Base-by-base conservation (phyloP, 1,284 basidiomycete species). In the Austroboletus novae-zelandiae region DNA sequence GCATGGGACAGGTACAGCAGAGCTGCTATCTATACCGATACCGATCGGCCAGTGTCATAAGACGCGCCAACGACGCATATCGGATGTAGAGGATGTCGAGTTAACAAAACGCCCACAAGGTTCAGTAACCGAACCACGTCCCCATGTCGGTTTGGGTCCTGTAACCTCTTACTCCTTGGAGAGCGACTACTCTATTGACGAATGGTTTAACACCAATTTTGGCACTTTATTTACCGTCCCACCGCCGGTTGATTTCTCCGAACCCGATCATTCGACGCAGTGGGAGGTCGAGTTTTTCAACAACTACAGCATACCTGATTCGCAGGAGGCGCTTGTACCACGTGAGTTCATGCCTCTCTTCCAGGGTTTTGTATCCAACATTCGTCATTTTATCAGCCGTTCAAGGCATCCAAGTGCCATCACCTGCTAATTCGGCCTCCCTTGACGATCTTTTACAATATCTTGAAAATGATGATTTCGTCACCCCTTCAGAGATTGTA, bases 211-310 rank as follows among this genome's bases (percentile, higher is more conserved):
- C 18, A 32, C 48, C 5, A 55, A 58, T 49, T 61, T 60, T 45
- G 52, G 52, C 8, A 5, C 50, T 14, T 43, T 66, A 10, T 73
- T 71, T 20, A 53, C 61, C 15, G 50, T 61, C 7, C 64, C 62
- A 1, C 59, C 53, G 40, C 52, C 58, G 1, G 64, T 65, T 7
- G 54, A 67, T 2, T 51, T 50, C 5, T 29, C 39, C 0, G 43
- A 52, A 14, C 57, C 52, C 8, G 64, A 68, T 25, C 34, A 42
- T 29, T 53, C 59, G 1, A 9, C 53, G 1, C 29, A 40, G 0
- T 58, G 54, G 56, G 64, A 71, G 40, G 57, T 71, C 15, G 52
- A 69, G 13, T 5, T 66, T 1, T 69, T 69, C 18, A 53, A 25
- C 13, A 51, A 56, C 27, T 69, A 66, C 25, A 48, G n/a, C n/a